Evolutionary conservation across 768 basidiomycete genomes (phyloP).

Genomic region (Asterophora parasitica): DNA sequence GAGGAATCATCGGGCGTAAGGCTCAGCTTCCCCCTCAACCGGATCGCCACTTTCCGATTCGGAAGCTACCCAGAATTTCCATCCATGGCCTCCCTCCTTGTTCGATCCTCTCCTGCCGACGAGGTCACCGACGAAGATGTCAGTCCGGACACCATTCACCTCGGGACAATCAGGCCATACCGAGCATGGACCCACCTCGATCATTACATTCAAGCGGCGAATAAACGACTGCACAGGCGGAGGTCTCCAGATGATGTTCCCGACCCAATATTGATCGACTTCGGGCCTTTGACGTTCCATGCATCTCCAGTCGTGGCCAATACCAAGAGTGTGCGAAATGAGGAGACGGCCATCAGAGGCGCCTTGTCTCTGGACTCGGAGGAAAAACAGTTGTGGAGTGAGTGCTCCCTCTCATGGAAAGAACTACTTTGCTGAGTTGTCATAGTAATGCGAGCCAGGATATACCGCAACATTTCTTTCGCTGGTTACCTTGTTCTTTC

Average conservation of each 20-base stretch:
- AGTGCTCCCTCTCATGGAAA: conserved; percentile 1
- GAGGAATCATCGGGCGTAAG: conserved; percentile 36
- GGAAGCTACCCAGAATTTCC: conserved; percentile 23
- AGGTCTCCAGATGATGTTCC: conserved; percentile 18
- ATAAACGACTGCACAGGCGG: conserved; percentile 15
- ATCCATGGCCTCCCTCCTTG: conserved; percentile 21
- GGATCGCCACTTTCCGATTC: conserved; percentile 26
- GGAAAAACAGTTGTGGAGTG: conserved; percentile 34
- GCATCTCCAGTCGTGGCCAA: conserved; percentile 15
- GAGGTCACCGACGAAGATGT: conserved; percentile 15
- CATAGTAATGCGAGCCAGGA: conserved; percentile 32
- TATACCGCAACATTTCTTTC: conserved; percentile 29
- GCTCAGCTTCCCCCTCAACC: conserved; percentile 40
- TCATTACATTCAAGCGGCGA: conserved; percentile 24
- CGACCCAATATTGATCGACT: conserved; percentile 31
- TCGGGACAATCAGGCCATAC: conserved; percentile 23
- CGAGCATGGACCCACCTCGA: conserved; percentile 25
- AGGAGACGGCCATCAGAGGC: conserved; percentile 27
- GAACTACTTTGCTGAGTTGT: neutral
- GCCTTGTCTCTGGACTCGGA: conserved; percentile 26
- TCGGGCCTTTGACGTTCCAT: conserved; percentile 35
- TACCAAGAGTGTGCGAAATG: conserved; percentile 14
- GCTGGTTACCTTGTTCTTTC: conserved; percentile 41
- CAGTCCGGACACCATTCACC: conserved; percentile 24
- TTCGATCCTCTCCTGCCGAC: conserved; percentile 20